Evolutionary conservation across 352 stramenopile genomes (phyloP), one percentile per base, ranked within the genome.

Genomic region (Pythium scleroteichum): DNA sequence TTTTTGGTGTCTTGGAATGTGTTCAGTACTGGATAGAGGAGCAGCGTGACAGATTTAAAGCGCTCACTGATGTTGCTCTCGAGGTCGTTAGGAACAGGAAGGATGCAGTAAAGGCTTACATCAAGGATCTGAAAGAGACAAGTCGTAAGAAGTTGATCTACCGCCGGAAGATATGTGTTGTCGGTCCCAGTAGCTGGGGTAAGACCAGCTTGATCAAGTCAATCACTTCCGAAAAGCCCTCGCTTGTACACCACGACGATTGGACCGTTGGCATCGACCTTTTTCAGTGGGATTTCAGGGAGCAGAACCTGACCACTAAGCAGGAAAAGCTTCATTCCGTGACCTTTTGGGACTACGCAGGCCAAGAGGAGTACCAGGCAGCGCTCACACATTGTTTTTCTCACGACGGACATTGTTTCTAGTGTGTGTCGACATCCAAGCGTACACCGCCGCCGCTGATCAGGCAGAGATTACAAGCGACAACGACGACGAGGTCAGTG

Each of bases 161-260:
- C 10, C 66, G 61, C 9, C 49, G 20, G 4, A 73, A 70, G 20
- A 39, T 73, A 0, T 71, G 66, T 24, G 48, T 73, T 5, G 51
- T 73, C 26, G 66, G 66, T 12, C 59, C 67, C 1, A 69, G 58
- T 22, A 19, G 32, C 7, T 71, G 62, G 62, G 63, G 67, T 6
- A 75, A 71, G 46, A 75, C 67, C 0, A 75, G 67, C 23, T 45
- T 75, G 22, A 61, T 75, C 48, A 71, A 71, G 39, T 63, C 40
- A 23, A 45, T 75, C 13, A 60, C 24, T 17, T 50, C n/a, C 19
- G 24, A 24, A 6, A 27, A 22, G 14, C 19, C 57, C 4, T 46
- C 29, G 2, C 45, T 68, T 2, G 53, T 63, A 42, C 24, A 45
- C 12, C 41, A 48, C 12, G 62, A 69, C 24, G 24, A 58, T 20